Percentiles rank a stretch among this genome's conserved stretches.
phyloP scores from a whole-genome alignment of 305 asterid species.

The Salvia sclarea region DNA sequence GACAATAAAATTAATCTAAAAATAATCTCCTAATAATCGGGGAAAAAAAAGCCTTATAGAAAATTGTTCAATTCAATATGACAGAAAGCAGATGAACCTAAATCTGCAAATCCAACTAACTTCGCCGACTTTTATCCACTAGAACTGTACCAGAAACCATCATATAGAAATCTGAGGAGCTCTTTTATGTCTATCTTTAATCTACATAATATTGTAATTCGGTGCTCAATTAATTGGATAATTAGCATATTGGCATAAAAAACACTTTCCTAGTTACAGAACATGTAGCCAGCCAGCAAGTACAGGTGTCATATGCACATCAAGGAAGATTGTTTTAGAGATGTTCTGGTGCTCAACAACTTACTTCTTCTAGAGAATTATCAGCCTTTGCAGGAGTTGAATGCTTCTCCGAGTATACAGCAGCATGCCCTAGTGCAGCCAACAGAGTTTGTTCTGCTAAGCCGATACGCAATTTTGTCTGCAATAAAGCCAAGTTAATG shows the following conservation, averaged over 20 bases:
- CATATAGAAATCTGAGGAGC: too few species aligned
- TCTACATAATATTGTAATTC: not conserved
- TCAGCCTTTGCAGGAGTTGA: constrained; percentile 53
- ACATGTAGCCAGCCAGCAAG: not conserved
- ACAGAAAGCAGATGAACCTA: constrained; percentile 12
- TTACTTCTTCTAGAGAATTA: constrained; percentile 77
- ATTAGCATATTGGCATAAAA: constrained; percentile 4
- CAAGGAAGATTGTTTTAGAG: not conserved
- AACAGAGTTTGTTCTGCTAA: constrained; percentile 90
- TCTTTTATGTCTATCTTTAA: constrained; percentile 10
- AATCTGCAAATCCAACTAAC: constrained; percentile 2
- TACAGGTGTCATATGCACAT: not conserved
- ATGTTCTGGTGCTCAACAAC: constrained; percentile 13
- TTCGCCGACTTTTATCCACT: not conserved
- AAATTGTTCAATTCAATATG: constrained; percentile 19
- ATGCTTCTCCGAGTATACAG: constrained; percentile 67
- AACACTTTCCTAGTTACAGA: not conserved
- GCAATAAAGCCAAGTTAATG: constrained; percentile 46
- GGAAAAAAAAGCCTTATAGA: constrained; percentile 19
- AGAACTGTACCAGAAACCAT: not conserved
- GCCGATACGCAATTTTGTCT: constrained; percentile 89
- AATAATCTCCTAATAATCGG: constrained; percentile 8
- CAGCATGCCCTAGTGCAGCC: constrained; percentile 85
- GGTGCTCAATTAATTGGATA: constrained; percentile 9
- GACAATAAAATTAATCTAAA: constrained; percentile 11